A percentile compares a stretch with the other conserved stretches of the same genome.
These are phyloP conservation scores for Zostera marina DNA, from an alignment of 116 monocot genomes.

Conservation along the genomic window DNA sequence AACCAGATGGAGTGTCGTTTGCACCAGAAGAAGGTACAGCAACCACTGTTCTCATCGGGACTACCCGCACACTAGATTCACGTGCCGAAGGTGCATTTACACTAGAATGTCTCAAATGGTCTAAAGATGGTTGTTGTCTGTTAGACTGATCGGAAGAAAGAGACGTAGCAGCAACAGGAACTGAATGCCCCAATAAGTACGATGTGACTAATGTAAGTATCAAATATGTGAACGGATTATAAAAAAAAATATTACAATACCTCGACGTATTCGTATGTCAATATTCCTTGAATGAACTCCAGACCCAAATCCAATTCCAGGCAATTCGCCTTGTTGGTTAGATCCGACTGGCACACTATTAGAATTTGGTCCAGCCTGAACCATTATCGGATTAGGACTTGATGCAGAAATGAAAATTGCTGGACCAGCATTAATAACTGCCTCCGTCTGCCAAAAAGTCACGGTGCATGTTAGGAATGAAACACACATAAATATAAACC, in stretches of 20 bases:
- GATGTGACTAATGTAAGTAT: too few species aligned
- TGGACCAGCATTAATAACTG: constrained; percentile 85
- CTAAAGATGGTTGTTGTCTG: constrained; percentile 15
- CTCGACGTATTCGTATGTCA: constrained; percentile 72
- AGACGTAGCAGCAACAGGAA: constrained; percentile 15
- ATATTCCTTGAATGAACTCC: constrained; percentile 54
- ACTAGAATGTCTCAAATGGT: constrained; percentile 17
- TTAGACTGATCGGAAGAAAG: constrained; percentile 9
- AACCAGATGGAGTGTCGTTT: constrained; percentile 18
- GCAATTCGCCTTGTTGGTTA: constrained; percentile 21
- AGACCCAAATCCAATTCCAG: constrained; percentile 26
- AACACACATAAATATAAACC: not conserved
- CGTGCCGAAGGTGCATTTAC: constrained; percentile 19
- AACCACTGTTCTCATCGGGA: constrained; percentile 64
- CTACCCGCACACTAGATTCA: constrained; percentile 33
- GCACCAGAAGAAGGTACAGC: constrained; percentile 41
- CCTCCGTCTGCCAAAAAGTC: constrained; percentile 43
- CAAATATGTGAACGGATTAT: too few species aligned
- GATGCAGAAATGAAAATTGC: constrained; percentile 78
- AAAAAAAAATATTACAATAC: constrained; percentile 11
- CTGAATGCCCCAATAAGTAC: not conserved
- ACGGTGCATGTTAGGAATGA: not conserved
- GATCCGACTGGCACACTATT: constrained; percentile 28
- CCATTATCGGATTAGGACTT: constrained; percentile 88
- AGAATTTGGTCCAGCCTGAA: constrained; percentile 48